Conservation (phyloP, 2,329 filamentous ascomycete species). For the Exophiala mesophila region DNA sequence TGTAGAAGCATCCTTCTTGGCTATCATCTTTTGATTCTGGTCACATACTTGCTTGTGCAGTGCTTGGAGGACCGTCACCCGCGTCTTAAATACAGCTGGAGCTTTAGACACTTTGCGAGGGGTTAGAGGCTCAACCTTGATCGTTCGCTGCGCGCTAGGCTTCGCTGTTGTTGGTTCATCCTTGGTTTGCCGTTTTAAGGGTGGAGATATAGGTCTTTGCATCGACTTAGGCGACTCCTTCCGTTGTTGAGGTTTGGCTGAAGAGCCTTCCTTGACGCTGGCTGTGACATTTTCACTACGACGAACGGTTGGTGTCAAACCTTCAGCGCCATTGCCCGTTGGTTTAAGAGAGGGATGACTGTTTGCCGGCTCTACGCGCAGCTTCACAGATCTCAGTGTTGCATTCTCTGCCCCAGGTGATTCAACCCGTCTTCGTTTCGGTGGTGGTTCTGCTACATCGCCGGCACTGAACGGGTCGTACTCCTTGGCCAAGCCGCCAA, state of each 20-base stretch:
- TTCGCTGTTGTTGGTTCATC: conserved; percentile 14
- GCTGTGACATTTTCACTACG: neutral
- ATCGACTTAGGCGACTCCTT: conserved; percentile 12
- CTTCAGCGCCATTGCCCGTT: neutral
- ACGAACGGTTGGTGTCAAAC: neutral
- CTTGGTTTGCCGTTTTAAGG: conserved; percentile 11
- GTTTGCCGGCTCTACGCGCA: neutral
- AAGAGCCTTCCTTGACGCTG: neutral
- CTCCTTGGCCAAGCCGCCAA: conserved; percentile 14
- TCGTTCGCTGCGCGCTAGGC: conserved; percentile 27
- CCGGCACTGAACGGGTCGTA: conserved; percentile 22
- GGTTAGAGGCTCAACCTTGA: conserved; percentile 38
- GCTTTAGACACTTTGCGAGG: conserved; percentile 42
- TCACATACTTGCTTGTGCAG: conserved; percentile 40
- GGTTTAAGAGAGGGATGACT: neutral
- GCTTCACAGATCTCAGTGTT: neutral
- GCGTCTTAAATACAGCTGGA: conserved; percentile 39
- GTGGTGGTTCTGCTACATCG: conserved; percentile 23
- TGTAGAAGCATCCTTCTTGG: conserved; percentile 29
- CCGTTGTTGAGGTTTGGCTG: neutral
- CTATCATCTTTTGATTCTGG: conserved; percentile 37
- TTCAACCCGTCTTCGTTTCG: conserved; percentile 30
- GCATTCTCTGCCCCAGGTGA: conserved; percentile 3
- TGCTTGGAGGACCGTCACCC: conserved; percentile 40
- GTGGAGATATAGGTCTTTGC: conserved; percentile 17